phyloP scores from a whole-genome alignment of 768 basidiomycete species.

The Termitomyces sp. region DNA sequence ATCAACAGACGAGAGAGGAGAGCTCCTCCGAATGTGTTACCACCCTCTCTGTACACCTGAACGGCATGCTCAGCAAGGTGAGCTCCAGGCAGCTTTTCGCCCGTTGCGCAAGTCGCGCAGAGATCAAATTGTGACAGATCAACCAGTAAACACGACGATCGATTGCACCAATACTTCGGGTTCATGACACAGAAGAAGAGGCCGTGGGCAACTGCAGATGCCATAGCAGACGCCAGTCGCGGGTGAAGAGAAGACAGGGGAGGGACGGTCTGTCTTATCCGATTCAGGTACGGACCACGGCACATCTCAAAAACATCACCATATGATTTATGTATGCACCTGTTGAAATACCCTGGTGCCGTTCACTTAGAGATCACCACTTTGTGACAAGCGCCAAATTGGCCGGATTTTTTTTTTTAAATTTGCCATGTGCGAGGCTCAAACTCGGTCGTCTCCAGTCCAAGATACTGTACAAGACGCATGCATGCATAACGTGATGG shows the following conservation, averaged over 20 bases:
- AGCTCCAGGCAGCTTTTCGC: conserved; percentile 1
- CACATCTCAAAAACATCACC: too few species aligned
- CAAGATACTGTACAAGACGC: too few species aligned
- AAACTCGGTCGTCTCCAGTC: too few species aligned
- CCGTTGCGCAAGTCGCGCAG: conserved; percentile 8
- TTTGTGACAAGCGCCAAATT: too few species aligned
- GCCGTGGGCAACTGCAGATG: neutral
- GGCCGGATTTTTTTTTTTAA: too few species aligned
- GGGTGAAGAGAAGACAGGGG: neutral
- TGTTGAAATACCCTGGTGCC: too few species aligned
- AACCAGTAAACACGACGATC: conserved; percentile 9
- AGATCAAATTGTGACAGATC: conserved; percentile 7
- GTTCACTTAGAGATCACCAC: too few species aligned
- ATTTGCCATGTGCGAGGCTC: too few species aligned
- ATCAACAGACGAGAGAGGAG: conserved; percentile 5
- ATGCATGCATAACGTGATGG: too few species aligned
- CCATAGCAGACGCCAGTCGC: neutral
- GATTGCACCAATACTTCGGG: neutral
- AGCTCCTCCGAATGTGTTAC: neutral
- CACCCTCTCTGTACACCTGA: conserved; percentile 8
- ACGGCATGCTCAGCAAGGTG: conserved; percentile 2
- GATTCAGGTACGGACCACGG: too few species aligned
- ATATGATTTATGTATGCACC: too few species aligned
- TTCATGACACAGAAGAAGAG: neutral
- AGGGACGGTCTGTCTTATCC: too few species aligned